phyloP scores from a whole-genome alignment of 257 asterid species.

The Verbascum thapsus region DNA sequence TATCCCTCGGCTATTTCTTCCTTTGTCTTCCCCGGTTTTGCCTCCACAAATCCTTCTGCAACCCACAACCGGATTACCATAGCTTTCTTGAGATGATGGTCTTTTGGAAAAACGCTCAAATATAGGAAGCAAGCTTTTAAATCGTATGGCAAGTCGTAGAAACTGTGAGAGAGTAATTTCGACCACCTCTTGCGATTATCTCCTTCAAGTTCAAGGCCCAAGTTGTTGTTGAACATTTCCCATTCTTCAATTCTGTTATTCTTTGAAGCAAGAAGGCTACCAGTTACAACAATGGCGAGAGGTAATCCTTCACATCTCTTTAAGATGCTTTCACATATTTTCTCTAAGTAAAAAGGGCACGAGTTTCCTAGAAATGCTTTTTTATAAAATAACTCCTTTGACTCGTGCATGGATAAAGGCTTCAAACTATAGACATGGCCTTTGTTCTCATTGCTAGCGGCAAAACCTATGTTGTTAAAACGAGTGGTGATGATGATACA shows the following conservation, averaged over 20 bases:
- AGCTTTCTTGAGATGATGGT: not conserved
- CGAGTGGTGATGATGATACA: constrained; percentile 13
- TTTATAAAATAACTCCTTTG: constrained; percentile 9
- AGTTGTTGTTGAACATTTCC: constrained; percentile 31
- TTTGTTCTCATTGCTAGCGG: not conserved
- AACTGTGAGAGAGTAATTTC: constrained; percentile 21
- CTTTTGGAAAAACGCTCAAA: constrained; percentile 24
- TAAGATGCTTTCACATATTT: too few relatives aligned
- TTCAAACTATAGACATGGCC: constrained; percentile 25
- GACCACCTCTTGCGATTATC: not conserved
- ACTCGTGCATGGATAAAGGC: constrained; percentile 9
- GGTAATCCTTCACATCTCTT: too few relatives aligned
- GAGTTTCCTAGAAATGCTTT: constrained; percentile 27
- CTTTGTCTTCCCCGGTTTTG: constrained; percentile 22
- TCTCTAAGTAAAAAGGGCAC: constrained; percentile 12
- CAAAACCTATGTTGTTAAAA: not conserved
- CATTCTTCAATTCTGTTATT: not conserved
- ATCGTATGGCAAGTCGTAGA: constrained; percentile 26
- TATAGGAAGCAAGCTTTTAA: constrained; percentile 21
- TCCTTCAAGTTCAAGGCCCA: constrained; percentile 30
- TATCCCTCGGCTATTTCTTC: constrained; percentile 29
- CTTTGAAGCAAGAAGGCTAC: too few relatives aligned
- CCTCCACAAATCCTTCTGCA: constrained; percentile 35
- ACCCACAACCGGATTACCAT: constrained; percentile 26
- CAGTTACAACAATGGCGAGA: too few relatives aligned